phyloP scores from a whole-genome alignment of 1,284 basidiomycete genomes.

The Rhodotorula sp. region DNA sequence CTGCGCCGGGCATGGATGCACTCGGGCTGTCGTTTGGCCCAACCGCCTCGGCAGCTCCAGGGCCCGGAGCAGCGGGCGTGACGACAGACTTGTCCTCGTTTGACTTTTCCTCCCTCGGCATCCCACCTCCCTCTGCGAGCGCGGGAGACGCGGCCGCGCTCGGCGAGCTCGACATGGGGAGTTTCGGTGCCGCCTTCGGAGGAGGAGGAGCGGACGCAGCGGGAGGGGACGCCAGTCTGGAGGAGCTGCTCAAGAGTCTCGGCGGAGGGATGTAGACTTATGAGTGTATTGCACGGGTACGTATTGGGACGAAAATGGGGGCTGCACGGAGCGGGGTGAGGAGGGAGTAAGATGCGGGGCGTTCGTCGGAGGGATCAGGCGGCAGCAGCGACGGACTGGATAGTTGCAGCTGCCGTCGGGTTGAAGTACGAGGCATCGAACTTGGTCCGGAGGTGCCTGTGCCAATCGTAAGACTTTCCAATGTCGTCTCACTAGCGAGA shows the following conservation, averaged over 20 bases:
- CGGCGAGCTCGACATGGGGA: slow-evolving; percentile 11
- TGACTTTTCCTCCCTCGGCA: background rate
- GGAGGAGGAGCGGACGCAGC: background rate
- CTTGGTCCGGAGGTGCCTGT: no score
- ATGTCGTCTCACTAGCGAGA: no score
- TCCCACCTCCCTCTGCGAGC: background rate
- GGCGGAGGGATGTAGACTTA: slow-evolving; percentile 5
- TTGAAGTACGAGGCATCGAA: no score
- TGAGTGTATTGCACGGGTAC: no score
- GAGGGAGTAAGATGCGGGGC: no score
- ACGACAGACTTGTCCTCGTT: background rate
- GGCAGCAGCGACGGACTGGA: no score
- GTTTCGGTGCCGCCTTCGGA: background rate
- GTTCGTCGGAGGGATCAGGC: no score
- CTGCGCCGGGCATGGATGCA: background rate
- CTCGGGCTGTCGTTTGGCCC: background rate
- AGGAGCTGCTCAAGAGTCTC: slow-evolving; percentile 21
- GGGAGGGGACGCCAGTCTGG: background rate
- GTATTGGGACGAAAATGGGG: no score
- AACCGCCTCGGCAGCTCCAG: background rate
- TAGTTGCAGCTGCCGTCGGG: no score
- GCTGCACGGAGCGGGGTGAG: no score
- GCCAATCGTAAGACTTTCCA: no score
- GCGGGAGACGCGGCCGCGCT: background rate
- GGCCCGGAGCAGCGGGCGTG: no score